Evolutionary conservation across 495 filamentous ascomycete genomes (phyloP).

Genomic region (Polyplosphaeria fusca): DNA sequence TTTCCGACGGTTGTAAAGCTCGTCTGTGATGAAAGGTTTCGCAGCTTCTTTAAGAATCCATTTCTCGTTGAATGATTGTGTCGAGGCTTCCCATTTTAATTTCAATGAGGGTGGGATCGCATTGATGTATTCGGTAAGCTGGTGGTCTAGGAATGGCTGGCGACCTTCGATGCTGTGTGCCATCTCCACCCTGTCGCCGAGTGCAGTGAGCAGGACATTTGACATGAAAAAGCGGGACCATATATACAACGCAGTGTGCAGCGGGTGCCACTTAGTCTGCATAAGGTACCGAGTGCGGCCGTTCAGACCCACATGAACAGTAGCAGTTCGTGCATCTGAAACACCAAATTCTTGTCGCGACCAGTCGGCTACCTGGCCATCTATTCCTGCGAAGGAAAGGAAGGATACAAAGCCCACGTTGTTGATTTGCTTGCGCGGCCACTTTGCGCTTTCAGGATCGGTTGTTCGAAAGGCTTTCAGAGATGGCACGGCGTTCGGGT

Average conservation of each 20-base stretch:
- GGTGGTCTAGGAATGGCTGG: conserved; percentile 53
- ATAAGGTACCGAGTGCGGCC: conserved; percentile 38
- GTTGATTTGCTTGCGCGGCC: background rate
- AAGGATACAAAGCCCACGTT: background rate
- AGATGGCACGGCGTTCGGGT: background rate
- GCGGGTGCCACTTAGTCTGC: conserved; percentile 48
- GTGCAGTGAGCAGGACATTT: conserved; percentile 46
- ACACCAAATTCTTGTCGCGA: conserved; percentile 19
- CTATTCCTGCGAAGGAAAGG: background rate
- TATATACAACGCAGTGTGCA: conserved; percentile 49
- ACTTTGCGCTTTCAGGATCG: background rate
- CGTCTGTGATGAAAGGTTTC: conserved; percentile 50
- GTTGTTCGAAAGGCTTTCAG: background rate
- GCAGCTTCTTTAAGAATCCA: conserved; percentile 51
- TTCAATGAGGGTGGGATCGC: conserved; percentile 49
- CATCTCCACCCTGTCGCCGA: conserved; percentile 55
- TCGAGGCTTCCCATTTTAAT: conserved; percentile 39
- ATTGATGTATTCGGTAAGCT: conserved; percentile 50
- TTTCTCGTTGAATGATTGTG: conserved; percentile 43
- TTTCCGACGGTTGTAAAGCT: conserved; percentile 49
- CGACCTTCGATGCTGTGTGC: conserved; percentile 49
- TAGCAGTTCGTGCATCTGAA: background rate
- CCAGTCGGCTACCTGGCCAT: background rate
- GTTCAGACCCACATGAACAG: conserved; percentile 8
- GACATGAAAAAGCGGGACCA: conserved; percentile 44